Evolutionary conservation across 2,329 filamentous ascomycete genomes (phyloP).

Genomic region (Fusarium kyushuense): DNA sequence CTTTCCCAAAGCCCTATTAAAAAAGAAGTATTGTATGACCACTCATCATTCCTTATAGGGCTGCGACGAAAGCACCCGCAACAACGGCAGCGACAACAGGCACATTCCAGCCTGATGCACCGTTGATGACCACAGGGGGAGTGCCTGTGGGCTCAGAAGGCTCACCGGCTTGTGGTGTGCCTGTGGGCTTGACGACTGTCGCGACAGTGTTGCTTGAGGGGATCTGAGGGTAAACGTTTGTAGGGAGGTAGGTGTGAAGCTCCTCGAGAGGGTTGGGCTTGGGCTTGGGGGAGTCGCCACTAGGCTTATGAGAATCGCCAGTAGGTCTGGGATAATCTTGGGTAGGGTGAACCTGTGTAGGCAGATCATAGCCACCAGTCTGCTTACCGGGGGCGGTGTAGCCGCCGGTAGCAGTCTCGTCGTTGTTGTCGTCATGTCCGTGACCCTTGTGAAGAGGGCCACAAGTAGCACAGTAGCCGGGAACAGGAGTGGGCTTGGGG

Average conservation of each 20-base stretch:
- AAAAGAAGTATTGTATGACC: conserved; percentile 31
- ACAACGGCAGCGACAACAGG: conserved; percentile 26
- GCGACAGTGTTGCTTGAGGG: conserved; percentile 27
- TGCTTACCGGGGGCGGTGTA: background rate
- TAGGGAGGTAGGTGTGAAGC: conserved; percentile 17
- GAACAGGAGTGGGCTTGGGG: conserved; percentile 45
- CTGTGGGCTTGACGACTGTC: conserved; percentile 30
- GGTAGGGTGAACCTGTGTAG: conserved; percentile 3
- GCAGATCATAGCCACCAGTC: background rate
- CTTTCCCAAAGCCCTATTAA: background rate
- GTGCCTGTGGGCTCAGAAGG: conserved; percentile 23
- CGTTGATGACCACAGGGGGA: conserved; percentile 19
- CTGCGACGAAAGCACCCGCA: conserved; percentile 25
- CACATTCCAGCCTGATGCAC: conserved; percentile 27
- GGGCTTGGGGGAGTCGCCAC: conserved; percentile 1
- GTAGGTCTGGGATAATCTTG: conserved; percentile 5
- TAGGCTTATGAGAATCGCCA: conserved; percentile 6
- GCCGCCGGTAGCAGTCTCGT: conserved; percentile 7
- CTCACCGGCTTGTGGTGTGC: background rate
- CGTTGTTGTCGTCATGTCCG: conserved; percentile 11
- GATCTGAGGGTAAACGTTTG: background rate
- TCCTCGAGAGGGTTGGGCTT: conserved; percentile 27
- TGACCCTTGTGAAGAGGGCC: conserved; percentile 23
- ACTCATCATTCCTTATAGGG: conserved; percentile 18
- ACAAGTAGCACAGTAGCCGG: conserved; percentile 44